These are phyloP conservation scores for Paecilomyces dactylethromorphus DNA, from an alignment of 2,329 filamentous ascomycete genomes.

Conservation along the genomic window DNA sequence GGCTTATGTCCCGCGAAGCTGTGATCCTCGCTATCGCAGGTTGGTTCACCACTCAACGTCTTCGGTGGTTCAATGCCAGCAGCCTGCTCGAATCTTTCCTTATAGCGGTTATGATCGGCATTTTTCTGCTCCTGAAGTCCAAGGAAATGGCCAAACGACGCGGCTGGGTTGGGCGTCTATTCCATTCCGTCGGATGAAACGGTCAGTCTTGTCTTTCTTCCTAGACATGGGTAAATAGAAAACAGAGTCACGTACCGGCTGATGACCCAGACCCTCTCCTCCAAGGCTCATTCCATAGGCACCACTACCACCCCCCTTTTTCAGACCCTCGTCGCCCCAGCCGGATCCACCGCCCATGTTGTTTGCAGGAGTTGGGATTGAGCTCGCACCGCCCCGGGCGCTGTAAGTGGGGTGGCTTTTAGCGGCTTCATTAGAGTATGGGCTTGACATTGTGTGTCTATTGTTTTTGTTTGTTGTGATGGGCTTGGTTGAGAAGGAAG, in stretches of 20 bases:
- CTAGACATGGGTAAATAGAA: background rate
- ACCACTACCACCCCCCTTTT: constrained; percentile 13
- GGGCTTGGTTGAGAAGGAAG: background rate
- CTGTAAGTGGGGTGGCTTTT: constrained; percentile 9
- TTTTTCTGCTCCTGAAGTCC: constrained; percentile 22
- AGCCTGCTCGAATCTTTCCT: background rate
- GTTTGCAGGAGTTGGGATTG: constrained; percentile 23
- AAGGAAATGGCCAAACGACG: constrained; percentile 20
- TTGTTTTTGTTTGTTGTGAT: background rate
- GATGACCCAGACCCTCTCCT: constrained; percentile 17
- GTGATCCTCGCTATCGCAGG: constrained; percentile 24
- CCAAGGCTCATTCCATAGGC: background rate
- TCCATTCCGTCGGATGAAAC: background rate
- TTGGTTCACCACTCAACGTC: constrained; percentile 9
- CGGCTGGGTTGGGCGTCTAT: constrained; percentile 10
- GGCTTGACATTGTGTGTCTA: constrained; percentile 9
- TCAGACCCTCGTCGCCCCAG: constrained; percentile 15
- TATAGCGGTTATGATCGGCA: constrained; percentile 14
- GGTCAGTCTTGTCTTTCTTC: background rate
- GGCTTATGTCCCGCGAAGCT: constrained; percentile 22
- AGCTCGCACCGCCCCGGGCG: constrained; percentile 18
- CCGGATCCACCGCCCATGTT: constrained; percentile 14
- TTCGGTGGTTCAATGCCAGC: background rate
- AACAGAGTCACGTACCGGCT: constrained; percentile 11
- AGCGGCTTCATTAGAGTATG: background rate